Percentiles rank a stretch among this genome's conserved stretches.
phyloP scores from a whole-genome alignment of 192 early-diverging fungal genomes.

The Coemansia sp. region DNA sequence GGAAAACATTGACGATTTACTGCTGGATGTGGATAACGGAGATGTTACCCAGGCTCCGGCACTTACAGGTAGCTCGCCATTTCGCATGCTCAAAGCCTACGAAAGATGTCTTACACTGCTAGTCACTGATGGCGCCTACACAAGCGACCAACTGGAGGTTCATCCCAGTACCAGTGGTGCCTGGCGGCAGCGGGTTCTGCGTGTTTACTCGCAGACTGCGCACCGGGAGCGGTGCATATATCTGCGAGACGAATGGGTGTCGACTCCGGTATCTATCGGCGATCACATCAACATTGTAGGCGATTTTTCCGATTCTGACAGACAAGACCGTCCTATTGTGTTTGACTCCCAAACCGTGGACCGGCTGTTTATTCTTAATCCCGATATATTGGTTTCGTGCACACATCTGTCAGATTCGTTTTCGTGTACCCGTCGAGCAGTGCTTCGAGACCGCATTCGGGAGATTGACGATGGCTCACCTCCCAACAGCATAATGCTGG shows the following conservation, averaged over 20 bases:
- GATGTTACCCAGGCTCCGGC: neutral
- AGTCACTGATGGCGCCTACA: conserved; percentile 36
- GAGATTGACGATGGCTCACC: conserved; percentile 46
- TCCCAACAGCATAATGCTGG: conserved; percentile 62
- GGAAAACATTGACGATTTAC: conserved; percentile 21
- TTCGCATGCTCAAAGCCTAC: conserved; percentile 10
- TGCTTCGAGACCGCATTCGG: conserved; percentile 68
- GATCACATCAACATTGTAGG: conserved; percentile 61
- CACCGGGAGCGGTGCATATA: conserved; percentile 39
- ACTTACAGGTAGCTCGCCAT: neutral
- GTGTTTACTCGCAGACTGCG: conserved; percentile 45
- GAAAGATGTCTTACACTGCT: conserved; percentile 45
- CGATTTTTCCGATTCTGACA: conserved; percentile 11
- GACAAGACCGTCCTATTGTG: conserved; percentile 24
- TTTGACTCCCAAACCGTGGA: conserved; percentile 58
- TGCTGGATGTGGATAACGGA: conserved; percentile 10
- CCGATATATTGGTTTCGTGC: conserved; percentile 76
- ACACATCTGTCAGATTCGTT: conserved; percentile 77
- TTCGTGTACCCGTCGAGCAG: conserved; percentile 72
- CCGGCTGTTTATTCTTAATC: conserved; percentile 70
- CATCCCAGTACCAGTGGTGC: conserved; percentile 8
- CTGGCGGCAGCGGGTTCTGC: conserved; percentile 33
- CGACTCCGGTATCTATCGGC: conserved; percentile 59
- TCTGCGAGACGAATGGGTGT: conserved; percentile 71
- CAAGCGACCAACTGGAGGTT: conserved; percentile 11